Conservation (phyloP, 1,284 basidiomycete genomes). For the Apiotrichum montevideense region DNA sequence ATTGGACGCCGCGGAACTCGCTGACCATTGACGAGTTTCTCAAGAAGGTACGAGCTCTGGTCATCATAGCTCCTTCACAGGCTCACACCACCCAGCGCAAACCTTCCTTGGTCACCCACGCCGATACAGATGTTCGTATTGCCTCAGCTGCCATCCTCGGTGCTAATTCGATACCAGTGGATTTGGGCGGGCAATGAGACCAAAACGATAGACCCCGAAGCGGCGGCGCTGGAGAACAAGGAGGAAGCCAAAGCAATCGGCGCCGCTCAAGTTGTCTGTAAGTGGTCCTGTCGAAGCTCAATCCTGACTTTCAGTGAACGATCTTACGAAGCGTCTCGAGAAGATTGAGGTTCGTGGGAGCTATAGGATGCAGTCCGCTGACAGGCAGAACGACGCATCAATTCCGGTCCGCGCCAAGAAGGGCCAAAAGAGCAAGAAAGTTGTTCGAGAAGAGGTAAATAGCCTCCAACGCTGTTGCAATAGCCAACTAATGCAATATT, state of each 20-base stretch:
- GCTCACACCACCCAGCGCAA: conserved; percentile 6
- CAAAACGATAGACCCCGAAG: conserved; percentile 15
- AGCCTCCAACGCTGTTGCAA: background rate
- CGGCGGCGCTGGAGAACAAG: background rate
- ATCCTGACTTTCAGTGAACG: conserved; percentile 17
- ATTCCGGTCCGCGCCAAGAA: conserved; percentile 31
- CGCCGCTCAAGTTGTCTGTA: too few species aligned
- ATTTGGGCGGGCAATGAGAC: conserved; percentile 14
- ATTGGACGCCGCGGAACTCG: conserved; percentile 14
- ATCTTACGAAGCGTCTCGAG: conserved; percentile 14
- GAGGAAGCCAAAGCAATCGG: conserved; percentile 7
- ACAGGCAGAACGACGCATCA: conserved; percentile 16
- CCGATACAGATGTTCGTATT: conserved; percentile 14
- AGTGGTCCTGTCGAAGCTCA: too few species aligned
- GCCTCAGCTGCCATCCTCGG: background rate
- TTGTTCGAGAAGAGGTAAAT: conserved; percentile 23
- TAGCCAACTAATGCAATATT: background rate
- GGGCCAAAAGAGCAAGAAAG: conserved; percentile 29
- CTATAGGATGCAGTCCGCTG: background rate
- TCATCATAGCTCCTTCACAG: too few species aligned
- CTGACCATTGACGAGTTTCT: conserved; percentile 23
- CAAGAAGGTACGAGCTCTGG: conserved; percentile 18
- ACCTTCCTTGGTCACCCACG: conserved; percentile 19
- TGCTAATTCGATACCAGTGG: conserved; percentile 13
- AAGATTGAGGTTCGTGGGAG: conserved; percentile 19